Conservation (phyloP, 805 yeast species). For the Wickerhamomyces tratensis region DNA sequence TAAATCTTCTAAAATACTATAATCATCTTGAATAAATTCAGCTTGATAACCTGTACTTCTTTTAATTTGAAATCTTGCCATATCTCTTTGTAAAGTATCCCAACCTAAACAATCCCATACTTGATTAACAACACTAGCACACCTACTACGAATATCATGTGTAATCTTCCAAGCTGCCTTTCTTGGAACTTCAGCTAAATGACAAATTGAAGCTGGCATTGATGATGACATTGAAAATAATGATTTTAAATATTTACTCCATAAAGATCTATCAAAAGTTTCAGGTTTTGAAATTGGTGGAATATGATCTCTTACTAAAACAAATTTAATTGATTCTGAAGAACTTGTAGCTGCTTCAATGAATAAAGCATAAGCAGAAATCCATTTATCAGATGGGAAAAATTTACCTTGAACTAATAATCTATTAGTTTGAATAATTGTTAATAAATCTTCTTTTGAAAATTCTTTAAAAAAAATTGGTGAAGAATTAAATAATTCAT, state of each 20-base stretch:
- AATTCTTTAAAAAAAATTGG: slow-evolving; percentile 31
- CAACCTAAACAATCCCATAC: slow-evolving; percentile 74
- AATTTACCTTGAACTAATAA: slow-evolving; percentile 42
- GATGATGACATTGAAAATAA: slow-evolving; percentile 50
- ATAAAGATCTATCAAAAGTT: slow-evolving; percentile 45
- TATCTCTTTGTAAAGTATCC: slow-evolving; percentile 45
- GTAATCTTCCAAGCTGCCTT: slow-evolving; percentile 58
- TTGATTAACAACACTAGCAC: slow-evolving; percentile 42
- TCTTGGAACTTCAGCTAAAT: slow-evolving; percentile 62
- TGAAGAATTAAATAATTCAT: slow-evolving; percentile 30
- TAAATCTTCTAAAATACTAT: slow-evolving; percentile 52
- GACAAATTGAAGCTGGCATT: slow-evolving; percentile 62
- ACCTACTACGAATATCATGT: slow-evolving; percentile 50
- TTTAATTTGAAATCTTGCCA: slow-evolving; percentile 46
- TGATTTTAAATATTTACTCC: slow-evolving; percentile 60
- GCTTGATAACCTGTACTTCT: slow-evolving; percentile 66
- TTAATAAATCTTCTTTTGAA: slow-evolving; percentile 28
- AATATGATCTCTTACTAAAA: slow-evolving; percentile 37
- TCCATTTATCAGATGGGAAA: slow-evolving; percentile 66
- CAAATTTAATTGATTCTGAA: slow-evolving; percentile 42
- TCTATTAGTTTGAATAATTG: slow-evolving; percentile 39
- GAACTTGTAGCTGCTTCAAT: slow-evolving; percentile 46
- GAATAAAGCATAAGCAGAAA: slow-evolving; percentile 51
- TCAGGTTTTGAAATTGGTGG: slow-evolving; percentile 42
- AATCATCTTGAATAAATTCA: slow-evolving; percentile 47